Percentiles rank a stretch among this genome's conserved stretches.
Evolutionary conservation across 1,284 basidiomycete genomes (phyloP).

Genomic region (Rhodotorula sp.): DNA sequence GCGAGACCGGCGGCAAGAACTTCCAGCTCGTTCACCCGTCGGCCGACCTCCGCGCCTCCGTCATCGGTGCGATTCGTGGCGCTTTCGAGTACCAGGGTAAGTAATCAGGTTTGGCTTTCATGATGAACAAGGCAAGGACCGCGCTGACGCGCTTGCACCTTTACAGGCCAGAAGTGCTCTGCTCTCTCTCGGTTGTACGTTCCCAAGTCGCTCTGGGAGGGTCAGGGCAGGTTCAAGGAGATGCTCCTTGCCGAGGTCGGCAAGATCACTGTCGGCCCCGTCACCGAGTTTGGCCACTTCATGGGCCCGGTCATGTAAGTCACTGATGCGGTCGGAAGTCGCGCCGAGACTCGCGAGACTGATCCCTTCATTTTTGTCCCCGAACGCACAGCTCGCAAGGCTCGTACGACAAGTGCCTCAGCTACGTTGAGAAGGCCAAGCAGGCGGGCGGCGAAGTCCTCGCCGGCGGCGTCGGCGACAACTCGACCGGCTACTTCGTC

Average conservation of each 20-base stretch:
- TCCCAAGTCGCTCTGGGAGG: conserved; percentile 73
- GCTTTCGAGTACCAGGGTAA: conserved; percentile 95
- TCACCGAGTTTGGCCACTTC: conserved; percentile 78
- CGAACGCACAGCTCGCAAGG: conserved; percentile 60
- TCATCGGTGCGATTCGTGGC: conserved; percentile 79
- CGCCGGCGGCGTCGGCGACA: conserved; percentile 76
- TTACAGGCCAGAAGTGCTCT: conserved; percentile 87
- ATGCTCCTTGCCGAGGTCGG: conserved; percentile 69
- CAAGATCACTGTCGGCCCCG: conserved; percentile 80
- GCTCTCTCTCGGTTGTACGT: conserved; percentile 91
- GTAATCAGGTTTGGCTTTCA: neutral
- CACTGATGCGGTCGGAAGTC: neutral
- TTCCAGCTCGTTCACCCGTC: conserved; percentile 90
- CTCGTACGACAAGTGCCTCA: conserved; percentile 83
- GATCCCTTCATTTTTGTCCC: neutral
- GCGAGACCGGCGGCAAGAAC: conserved; percentile 93
- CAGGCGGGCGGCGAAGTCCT: conserved; percentile 83
- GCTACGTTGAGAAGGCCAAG: conserved; percentile 85
- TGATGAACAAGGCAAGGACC: neutral
- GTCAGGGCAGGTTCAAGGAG: conserved; percentile 70
- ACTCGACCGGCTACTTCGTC: conserved; percentile 89
- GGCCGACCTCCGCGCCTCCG: conserved; percentile 83
- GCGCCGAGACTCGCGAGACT: too few relatives aligned
- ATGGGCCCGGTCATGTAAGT: conserved; percentile 92
- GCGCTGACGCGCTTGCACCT: neutral